These are phyloP conservation scores for Hypoxylon sp. DNA, from an alignment of 2,329 filamentous ascomycete species.

Conservation along the genomic window DNA sequence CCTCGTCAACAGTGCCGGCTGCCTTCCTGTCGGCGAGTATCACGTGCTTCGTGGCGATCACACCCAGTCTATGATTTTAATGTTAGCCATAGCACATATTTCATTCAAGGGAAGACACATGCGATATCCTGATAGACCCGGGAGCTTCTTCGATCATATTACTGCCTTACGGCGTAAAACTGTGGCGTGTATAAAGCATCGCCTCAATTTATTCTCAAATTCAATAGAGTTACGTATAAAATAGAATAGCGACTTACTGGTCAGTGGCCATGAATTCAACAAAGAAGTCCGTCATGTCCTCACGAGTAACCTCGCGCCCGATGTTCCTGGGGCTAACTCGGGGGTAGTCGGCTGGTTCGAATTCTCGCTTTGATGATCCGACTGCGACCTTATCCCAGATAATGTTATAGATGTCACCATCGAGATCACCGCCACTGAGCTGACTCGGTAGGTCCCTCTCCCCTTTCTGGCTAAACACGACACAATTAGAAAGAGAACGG, in stretches of 20 bases:
- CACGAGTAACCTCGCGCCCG: slow-evolving; percentile 68
- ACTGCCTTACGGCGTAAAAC: background rate
- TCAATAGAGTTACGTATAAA: background rate
- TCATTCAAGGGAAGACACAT: background rate
- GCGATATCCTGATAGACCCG: background rate
- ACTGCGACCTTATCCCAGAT: slow-evolving; percentile 76
- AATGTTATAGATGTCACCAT: slow-evolving; percentile 86
- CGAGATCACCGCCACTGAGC: slow-evolving; percentile 85
- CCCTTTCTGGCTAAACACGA: slow-evolving; percentile 83
- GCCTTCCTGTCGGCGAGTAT: slow-evolving; percentile 72
- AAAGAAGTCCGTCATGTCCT: slow-evolving; percentile 86
- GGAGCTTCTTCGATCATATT: background rate
- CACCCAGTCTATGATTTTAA: slow-evolving; percentile 46
- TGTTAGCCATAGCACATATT: slow-evolving; percentile 4
- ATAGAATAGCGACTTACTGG: slow-evolving; percentile 45
- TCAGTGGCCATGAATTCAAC: slow-evolving; percentile 65
- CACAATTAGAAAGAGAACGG: slow-evolving; percentile 75
- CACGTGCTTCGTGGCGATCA: slow-evolving; percentile 76
- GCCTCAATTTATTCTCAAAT: no score
- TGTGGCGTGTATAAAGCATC: background rate
- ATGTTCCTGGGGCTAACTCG: slow-evolving; percentile 70
- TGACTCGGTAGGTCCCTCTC: slow-evolving; percentile 81
- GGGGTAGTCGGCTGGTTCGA: slow-evolving; percentile 79
- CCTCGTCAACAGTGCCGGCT: slow-evolving; percentile 57
- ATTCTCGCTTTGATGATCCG: slow-evolving; percentile 57